Conservation (phyloP, 768 basidiomycete species). For the Boletus tomentosulus region DNA sequence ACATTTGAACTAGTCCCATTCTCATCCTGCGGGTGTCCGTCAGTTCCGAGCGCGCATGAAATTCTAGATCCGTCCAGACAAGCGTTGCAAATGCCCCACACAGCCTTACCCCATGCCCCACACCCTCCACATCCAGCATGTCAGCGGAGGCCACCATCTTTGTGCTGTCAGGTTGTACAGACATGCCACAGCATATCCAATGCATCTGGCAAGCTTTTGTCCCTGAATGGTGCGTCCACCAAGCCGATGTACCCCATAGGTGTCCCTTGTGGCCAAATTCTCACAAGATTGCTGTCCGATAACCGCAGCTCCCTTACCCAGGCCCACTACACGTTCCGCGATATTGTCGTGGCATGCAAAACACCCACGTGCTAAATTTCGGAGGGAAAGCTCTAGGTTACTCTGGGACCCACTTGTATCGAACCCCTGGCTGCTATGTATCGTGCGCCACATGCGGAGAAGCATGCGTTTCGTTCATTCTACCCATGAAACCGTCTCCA, state of each 20-base stretch:
- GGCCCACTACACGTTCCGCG: constrained; percentile 3
- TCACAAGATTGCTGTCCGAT: constrained; percentile 4
- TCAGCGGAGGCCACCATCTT: constrained; percentile 21
- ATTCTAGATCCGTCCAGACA: constrained; percentile 20
- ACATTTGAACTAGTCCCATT: neutral
- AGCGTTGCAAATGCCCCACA: constrained; percentile 7
- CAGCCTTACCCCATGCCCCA: constrained; percentile 28
- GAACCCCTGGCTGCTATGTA: neutral
- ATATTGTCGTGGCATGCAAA: constrained; percentile 9
- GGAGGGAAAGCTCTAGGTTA: neutral
- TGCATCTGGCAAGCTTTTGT: neutral
- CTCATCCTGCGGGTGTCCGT: constrained; percentile 11
- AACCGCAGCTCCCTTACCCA: constrained; percentile 6
- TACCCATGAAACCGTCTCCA: constrained; percentile 15
- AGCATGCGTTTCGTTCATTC: constrained; percentile 2
- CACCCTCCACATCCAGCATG: constrained; percentile 18
- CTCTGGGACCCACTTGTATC: constrained; percentile 1
- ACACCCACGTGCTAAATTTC: neutral
- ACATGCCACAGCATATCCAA: constrained; percentile 12
- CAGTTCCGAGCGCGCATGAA: constrained; percentile 6
- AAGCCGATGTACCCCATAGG: neutral
- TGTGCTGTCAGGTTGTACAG: constrained; percentile 15
- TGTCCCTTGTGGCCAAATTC: constrained; percentile 8
- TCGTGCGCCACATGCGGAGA: neutral
- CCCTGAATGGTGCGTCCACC: constrained; percentile 1